Base-by-base conservation (phyloP, 1,284 basidiomycete genomes). In the Cryptococcus sp. region DNA sequence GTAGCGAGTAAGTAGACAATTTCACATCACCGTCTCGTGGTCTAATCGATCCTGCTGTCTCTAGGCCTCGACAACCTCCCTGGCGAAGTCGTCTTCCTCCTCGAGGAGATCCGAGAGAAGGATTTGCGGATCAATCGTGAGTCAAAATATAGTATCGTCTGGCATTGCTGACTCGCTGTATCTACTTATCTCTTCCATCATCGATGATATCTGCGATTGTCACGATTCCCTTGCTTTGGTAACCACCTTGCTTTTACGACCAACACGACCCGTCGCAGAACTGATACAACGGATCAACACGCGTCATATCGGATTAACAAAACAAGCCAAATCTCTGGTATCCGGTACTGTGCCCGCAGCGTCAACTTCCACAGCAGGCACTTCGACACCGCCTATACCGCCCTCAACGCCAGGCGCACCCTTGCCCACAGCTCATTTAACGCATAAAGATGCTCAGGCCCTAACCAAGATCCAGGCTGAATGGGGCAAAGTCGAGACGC, bases 1-100 rank as follows among this genome's bases (percentile, higher is more conserved):
- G 84, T 89, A 15, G 80, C 82, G 13, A 87, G 87, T 88, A 59
- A 77, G 86, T 23, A 5, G 7, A 17, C 29, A 47, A 26, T n/a
- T 54, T 54, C 51, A 29, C 20, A 47, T 29, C 29, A 34, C 13
- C 29, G 29, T 10, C 45, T 25, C 5, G 45, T 46, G 3, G 23
- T 19, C 20, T 26, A 23, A 26, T 39, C 39, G 6, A 10, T 17
- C 41, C 16, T 34, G 17, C 16, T 13, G 22, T 41, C 49, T 55
- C 34, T 70, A 89, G 88, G 84, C 65, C 80, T 91, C 29, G 89
- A 91, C 63, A 90, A 89, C 69, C 79, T 90, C 45, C 87, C 87
- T 0, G 83, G 82, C 54, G 89, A 90, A 73, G 84, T 89, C 7
- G 83, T 84, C 37, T 86, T 86, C 70, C 78, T 90, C 10, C 79